Evolutionary conservation across 208 protist genomes (phyloP).

Genomic region (Angomonas deanei): DNA sequence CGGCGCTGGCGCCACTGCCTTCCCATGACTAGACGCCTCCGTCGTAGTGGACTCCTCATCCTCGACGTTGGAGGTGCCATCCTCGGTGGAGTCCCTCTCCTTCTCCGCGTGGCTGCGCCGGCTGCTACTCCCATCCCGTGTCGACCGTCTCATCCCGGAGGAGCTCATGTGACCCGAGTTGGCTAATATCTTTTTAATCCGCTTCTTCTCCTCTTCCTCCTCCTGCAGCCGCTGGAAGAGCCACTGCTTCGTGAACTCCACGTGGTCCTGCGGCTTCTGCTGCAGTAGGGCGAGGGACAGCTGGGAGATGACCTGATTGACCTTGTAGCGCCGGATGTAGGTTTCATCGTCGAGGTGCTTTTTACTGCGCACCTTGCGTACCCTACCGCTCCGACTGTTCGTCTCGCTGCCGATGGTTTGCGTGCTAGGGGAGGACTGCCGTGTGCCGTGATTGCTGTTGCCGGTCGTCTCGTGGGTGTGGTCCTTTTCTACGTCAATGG

Average conservation of each 20-base stretch:
- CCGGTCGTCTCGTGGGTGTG: not conserved
- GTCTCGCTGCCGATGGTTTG: not conserved
- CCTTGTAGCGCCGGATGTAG: slow-evolving; percentile 49
- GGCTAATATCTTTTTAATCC: not conserved
- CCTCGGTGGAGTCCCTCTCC: not conserved
- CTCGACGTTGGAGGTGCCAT: too few species aligned
- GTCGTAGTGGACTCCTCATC: too few species aligned
- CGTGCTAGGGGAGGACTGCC: not conserved
- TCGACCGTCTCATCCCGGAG: not conserved
- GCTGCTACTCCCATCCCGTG: not conserved
- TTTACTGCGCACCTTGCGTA: not conserved
- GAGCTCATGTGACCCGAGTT: not conserved
- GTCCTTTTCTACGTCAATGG: not conserved
- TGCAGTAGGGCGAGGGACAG: slow-evolving; percentile 49
- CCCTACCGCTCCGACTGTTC: not conserved
- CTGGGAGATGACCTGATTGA: slow-evolving; percentile 35
- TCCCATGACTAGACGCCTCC: too few species aligned
- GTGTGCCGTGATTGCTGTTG: not conserved
- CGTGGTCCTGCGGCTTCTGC: slow-evolving; percentile 53
- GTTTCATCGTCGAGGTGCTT: slow-evolving; percentile 39
- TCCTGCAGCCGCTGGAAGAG: slow-evolving; percentile 25
- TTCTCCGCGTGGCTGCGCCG: not conserved
- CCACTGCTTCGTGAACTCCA: slow-evolving; percentile 59
- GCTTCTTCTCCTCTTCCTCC: slow-evolving; percentile 16
- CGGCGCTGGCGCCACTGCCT: not conserved